These are phyloP conservation scores for Linnemannia hyalina DNA, from an alignment of 192 early-diverging fungal genomes.

Conservation along the genomic window DNA sequence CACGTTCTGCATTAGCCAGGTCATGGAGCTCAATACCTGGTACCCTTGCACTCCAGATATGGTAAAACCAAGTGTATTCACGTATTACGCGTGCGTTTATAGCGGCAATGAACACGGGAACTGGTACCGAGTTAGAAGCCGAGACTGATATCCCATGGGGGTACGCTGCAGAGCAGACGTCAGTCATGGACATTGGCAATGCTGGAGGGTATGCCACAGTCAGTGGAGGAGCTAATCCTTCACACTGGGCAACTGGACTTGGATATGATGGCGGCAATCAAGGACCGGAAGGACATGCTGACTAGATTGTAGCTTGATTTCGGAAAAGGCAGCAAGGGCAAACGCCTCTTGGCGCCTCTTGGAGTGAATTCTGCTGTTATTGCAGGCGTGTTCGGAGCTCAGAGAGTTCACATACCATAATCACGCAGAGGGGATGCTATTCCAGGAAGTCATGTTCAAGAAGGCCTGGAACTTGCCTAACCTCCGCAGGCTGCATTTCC, in stretches of 20 bases:
- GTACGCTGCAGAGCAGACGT: neutral
- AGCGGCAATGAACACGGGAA: too few relatives aligned
- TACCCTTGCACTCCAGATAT: too few relatives aligned
- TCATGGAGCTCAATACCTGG: too few relatives aligned
- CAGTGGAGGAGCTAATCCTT: neutral
- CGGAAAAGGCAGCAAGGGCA: neutral
- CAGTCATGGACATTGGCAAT: neutral
- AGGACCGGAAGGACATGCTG: neutral
- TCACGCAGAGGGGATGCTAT: conserved; percentile 19
- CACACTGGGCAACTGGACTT: neutral
- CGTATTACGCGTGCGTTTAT: too few relatives aligned
- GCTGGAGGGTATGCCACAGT: neutral
- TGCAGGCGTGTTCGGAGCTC: neutral
- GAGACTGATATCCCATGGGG: too few relatives aligned
- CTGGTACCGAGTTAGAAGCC: too few relatives aligned
- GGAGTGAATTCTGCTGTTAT: neutral
- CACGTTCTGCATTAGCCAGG: too few relatives aligned
- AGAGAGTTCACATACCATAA: neutral
- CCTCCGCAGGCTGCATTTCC: neutral
- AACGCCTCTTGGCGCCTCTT: neutral
- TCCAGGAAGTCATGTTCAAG: conserved; percentile 55
- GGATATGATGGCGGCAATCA: neutral
- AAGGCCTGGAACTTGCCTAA: conserved; percentile 14
- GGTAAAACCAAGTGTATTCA: too few relatives aligned
- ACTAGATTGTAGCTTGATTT: neutral